Evolutionary conservation across 176 grass and related monocot species (phyloP), one percentile per base, ranked within the genome.

Genomic region (Eremochloa ophiuroides): DNA sequence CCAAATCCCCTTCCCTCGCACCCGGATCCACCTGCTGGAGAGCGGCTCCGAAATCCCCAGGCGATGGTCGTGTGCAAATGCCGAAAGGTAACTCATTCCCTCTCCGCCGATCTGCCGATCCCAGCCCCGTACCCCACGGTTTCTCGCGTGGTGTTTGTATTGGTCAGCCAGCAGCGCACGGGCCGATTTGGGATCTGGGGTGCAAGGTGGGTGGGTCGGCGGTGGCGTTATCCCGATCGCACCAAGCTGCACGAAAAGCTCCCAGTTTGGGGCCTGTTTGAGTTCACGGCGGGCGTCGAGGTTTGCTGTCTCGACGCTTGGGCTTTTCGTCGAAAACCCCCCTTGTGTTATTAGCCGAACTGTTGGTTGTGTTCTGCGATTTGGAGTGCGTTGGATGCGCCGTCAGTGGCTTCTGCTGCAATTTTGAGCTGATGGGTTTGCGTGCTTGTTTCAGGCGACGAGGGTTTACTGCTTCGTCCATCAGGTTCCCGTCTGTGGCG

Each of bases 21-120:
- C 4, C 13, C 50, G 55, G 65, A 78, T 71, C 83, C 56, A 25
- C 76, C 76, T 22, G 48, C 35, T 23, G 51, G 38, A 62, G 12
- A 41, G 41, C 44, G 66, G 68, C 68, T 66, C 60, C 41, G 60
- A 65, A 26, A 18, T 73, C 47, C n/a, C 35, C 76, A 28, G 43
- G 79, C 84, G 65, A 99, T 99, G 96, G 96, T 99, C 85, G 96
- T 99, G 62, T 99, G 96, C 89, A 99, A 91, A 91, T 99, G 96
- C 85, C 96, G 93, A 91, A 99, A 99, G 96, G 96, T 99, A 87
- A 64, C 28, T 82, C 42, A 5, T 18, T 30, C 23, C 15, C 25
- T 41, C 53, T 41, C 53, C 25, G 43, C 40, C 42, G 47, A 74
- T 87, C 79, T 35, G 12, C 38, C 67, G 69, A 61, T 43, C 18